Base-by-base conservation (phyloP, 805 yeast genomes). In the Saccharomycopsis sp. region DNA sequence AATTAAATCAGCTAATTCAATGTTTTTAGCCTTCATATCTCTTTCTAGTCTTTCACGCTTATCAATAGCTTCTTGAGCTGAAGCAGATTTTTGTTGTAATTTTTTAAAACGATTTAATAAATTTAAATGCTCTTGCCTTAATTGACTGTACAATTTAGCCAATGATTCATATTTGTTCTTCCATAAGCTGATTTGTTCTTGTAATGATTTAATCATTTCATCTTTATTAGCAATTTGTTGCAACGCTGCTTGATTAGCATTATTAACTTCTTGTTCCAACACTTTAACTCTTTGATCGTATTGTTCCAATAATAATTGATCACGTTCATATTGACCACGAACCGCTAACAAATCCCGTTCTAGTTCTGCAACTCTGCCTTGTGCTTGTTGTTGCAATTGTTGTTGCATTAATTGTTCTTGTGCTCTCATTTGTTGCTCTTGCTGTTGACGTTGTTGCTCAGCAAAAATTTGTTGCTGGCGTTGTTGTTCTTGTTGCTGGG, bases 101-200 rank as follows among this genome's bases (percentile, higher is more conserved):
- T 82, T 80, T 59, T 89, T 88, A 59, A 81, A 81, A 58, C 81
- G 82, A 41, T 83, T 71, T 58, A 89, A 71, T 45, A 88, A 64
- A 51, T 80, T 83, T 56, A 89, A 70, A 59, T 89, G 96, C 63
- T 89, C 97, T 63, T 85, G 94, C 58, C 97, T 81, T 54, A 89
- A 69, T 63, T 88, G 96, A 1, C 95, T 81, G 61, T 89, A 89
- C 52, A 89, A 69, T 57, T 86, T 86, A 4, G 96, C 96, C 51
- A 89, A 70, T 0, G 93, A 74, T 58, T 88, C 96, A 63, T 89
- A 89, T 65, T 89, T 89, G 43, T 75, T 76, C 51, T 85, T 78
- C 95, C 96, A 89, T 50, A 75, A 73, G 22, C 62, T 67, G 34
- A 84, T 71, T 62, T 88, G 95, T 43, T 85, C 89, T 56, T 82